A percentile compares a stretch with the other conserved stretches of the same genome.
phyloP scores from a whole-genome alignment of 176 grass and related monocot genomes.

The maize (Zea mays) region DNA sequence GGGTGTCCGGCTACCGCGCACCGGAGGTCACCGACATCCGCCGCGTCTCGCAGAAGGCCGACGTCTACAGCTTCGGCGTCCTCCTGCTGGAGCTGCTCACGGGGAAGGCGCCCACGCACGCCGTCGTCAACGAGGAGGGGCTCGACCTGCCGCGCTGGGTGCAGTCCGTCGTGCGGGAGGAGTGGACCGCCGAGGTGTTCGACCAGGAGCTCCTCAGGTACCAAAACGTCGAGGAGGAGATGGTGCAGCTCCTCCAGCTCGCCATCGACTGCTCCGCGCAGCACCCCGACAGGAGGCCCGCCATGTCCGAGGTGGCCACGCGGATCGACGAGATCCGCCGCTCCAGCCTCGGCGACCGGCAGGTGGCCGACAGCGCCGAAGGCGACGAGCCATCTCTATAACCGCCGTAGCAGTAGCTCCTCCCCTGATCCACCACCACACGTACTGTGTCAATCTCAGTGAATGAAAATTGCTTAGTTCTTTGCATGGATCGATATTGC shows the following conservation, averaged over 20 bases:
- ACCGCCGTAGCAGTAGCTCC: background rate
- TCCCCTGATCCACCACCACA: background rate
- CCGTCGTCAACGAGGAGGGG: constrained; percentile 87
- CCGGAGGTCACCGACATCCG: constrained; percentile 92
- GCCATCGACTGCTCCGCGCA: constrained; percentile 91
- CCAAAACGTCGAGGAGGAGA: constrained; percentile 89
- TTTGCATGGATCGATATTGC: constrained; percentile 35
- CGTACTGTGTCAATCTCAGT: constrained; percentile 11
- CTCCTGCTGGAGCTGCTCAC: constrained; percentile 92
- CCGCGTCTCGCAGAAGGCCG: constrained; percentile 73
- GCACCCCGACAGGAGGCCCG: constrained; percentile 80
- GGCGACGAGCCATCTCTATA: constrained; percentile 53
- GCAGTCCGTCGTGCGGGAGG: constrained; percentile 83
- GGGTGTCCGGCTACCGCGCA: constrained; percentile 85
- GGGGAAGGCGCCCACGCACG: constrained; percentile 88
- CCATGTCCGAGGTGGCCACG: constrained; percentile 65
- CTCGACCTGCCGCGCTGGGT: constrained; percentile 96
- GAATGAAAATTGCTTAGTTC: constrained; percentile 56
- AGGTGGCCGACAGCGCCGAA: constrained; percentile 37
- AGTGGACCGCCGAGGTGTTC: constrained; percentile 97
- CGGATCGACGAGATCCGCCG: constrained; percentile 75
- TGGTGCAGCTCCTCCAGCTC: constrained; percentile 96
- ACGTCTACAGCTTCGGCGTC: constrained; percentile 86
- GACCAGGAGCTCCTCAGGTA: constrained; percentile 91
- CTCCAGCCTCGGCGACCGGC: constrained; percentile 41